Evolutionary conservation across 176 grass and related monocot species (phyloP).

Genomic region (Aegilops longissima): DNA sequence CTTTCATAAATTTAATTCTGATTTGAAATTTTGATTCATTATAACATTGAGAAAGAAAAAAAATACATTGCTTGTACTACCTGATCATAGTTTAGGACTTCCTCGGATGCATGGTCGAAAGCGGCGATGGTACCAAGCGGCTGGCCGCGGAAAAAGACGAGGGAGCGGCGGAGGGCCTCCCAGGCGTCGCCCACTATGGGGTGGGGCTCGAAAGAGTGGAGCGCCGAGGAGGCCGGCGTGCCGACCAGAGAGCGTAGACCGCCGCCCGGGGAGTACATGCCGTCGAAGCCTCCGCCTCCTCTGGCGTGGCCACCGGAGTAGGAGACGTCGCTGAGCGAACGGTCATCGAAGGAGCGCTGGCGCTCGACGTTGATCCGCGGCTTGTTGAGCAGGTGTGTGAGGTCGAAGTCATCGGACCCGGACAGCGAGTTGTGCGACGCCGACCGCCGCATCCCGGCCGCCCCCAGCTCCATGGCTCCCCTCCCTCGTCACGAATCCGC

Average conservation of each 20-base stretch:
- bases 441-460: conserved; percentile 48
- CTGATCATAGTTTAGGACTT: conserved; percentile 78
- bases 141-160: conserved; percentile 71
- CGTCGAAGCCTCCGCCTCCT: conserved; percentile 34
- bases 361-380: conserved; percentile 69
- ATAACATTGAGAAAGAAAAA: neutral
- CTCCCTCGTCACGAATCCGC: neutral
- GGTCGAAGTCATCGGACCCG: conserved; percentile 67
- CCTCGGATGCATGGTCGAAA: conserved; percentile 68
- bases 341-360: conserved; percentile 75
- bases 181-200: conserved; percentile 67
- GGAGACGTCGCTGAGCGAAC: conserved; percentile 72
- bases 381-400: conserved; percentile 60
- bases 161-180: conserved; percentile 70
- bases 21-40: neutral
- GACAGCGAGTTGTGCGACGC: conserved; percentile 57
- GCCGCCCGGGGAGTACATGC: conserved; percentile 74
- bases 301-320: conserved; percentile 45
- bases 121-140: conserved; percentile 67
- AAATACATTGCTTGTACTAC: conserved; percentile 7
- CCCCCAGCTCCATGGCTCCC: conserved; percentile 34
- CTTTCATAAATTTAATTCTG: too few relatives aligned
- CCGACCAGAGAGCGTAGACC: conserved; percentile 55
- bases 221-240: conserved; percentile 59
- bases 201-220: conserved; percentile 68